Conservation (phyloP, 2,329 filamentous ascomycete genomes). For the Ceratocystis cacaofunesta region DNA sequence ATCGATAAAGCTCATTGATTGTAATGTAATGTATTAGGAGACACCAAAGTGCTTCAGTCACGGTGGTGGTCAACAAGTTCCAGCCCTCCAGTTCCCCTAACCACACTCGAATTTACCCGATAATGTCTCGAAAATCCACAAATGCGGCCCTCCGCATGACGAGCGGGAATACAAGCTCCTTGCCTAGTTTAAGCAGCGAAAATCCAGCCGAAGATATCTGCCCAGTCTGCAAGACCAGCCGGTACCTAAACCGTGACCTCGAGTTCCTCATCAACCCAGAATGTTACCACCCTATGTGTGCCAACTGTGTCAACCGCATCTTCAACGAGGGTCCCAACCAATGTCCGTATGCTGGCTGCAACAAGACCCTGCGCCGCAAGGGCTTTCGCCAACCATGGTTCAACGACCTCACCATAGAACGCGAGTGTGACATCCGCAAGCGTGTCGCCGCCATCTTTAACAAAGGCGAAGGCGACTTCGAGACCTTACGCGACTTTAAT, state of each 20-base stretch:
- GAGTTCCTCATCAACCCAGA: conserved; percentile 92
- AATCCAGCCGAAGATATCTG: conserved; percentile 53
- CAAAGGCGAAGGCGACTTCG: conserved; percentile 79
- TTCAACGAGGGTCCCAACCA: conserved; percentile 84
- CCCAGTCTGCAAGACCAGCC: conserved; percentile 91
- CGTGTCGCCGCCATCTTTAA: conserved; percentile 71
- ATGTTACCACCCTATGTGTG: conserved; percentile 99
- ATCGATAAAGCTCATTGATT: background rate
- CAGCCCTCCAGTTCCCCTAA: background rate
- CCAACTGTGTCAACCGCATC: conserved; percentile 85
- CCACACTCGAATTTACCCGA: background rate
- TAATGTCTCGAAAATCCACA: conserved; percentile 27
- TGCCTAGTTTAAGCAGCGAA: conserved; percentile 21
- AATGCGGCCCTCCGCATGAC: conserved; percentile 17
- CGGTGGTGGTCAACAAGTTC: background rate
- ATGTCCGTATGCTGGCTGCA: conserved; percentile 81
- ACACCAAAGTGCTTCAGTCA: background rate
- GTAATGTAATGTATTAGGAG: background rate
- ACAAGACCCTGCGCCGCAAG: conserved; percentile 69
- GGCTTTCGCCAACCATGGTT: conserved; percentile 84
- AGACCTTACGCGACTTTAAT: conserved; percentile 69
- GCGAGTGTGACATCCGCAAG: conserved; percentile 81
- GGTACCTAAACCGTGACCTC: conserved; percentile 89
- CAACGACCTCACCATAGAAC: conserved; percentile 71
- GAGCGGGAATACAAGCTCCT: conserved; percentile 3